These are phyloP conservation scores for Malassezia brasiliensis DNA, from an alignment of 1,284 basidiomycete genomes.

Conservation along the genomic window DNA sequence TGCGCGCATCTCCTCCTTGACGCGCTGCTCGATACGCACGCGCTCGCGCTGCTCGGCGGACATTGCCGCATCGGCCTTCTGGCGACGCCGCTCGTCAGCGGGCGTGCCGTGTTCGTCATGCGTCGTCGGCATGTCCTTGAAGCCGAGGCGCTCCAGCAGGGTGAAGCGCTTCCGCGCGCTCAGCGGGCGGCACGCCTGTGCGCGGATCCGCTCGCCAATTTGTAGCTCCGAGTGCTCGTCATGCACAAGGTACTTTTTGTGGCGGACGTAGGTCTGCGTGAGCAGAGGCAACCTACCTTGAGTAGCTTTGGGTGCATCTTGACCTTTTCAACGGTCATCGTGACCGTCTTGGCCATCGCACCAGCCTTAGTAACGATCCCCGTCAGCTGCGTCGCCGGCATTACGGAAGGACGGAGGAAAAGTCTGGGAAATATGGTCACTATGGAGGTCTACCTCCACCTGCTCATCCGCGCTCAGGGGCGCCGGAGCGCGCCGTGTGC, in stretches of 20 bases:
- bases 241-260: slow-evolving; percentile 44
- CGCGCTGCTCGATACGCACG: slow-evolving; percentile 30
- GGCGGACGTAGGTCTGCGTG: slow-evolving; percentile 28
- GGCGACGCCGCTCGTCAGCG: slow-evolving; percentile 22
- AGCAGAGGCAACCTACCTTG: slow-evolving; percentile 24
- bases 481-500: neutral
- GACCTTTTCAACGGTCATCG: slow-evolving; percentile 33
- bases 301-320: slow-evolving; percentile 36
- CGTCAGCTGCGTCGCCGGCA: slow-evolving; percentile 17
- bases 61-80: slow-evolving; percentile 25
- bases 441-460: neutral
- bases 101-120: slow-evolving; percentile 10
- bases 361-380: slow-evolving; percentile 42
- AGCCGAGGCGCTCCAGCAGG: slow-evolving; percentile 27
- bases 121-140: neutral
- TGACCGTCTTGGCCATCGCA: slow-evolving; percentile 44
- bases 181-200: slow-evolving; percentile 36
- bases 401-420: slow-evolving; percentile 3
- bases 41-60: slow-evolving; percentile 35
- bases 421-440: slow-evolving; percentile 7
- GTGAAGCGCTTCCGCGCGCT: slow-evolving; percentile 40
- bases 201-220: slow-evolving; percentile 38
- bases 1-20: slow-evolving; percentile 24
- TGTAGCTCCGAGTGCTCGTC: slow-evolving; percentile 28
- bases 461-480: neutral